These are phyloP conservation scores for Leptographium wingfieldii DNA, from an alignment of 2,329 filamentous ascomycete genomes.

Conservation along the genomic window DNA sequence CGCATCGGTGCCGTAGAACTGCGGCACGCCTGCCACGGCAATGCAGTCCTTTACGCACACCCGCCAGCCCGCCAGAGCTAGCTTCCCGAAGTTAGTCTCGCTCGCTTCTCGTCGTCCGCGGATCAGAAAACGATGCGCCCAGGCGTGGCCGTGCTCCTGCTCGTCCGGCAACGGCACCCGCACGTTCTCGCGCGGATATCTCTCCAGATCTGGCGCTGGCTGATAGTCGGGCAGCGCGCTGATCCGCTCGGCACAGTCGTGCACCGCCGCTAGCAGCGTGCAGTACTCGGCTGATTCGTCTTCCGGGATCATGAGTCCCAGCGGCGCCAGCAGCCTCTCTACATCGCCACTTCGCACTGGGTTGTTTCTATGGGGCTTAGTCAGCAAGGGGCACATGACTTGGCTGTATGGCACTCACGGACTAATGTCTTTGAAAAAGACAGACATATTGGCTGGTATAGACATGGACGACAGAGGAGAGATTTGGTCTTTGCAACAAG, in stretches of 20 bases:
- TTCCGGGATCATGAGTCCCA: background rate
- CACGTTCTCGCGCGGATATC: conserved; percentile 9
- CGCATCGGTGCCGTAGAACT: conserved; percentile 27
- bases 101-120: background rate
- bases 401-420: background rate
- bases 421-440: background rate
- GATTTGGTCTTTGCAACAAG: too few relatives aligned
- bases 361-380: background rate
- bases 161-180: conserved; percentile 12
- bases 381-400: background rate
- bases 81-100: background rate
- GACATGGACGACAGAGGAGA: background rate
- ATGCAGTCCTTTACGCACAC: conserved; percentile 64
- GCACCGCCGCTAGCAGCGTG: background rate
- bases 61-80: background rate
- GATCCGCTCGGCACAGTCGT: conserved; percentile 8
- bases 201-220: conserved; percentile 9
- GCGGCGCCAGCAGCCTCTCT: background rate
- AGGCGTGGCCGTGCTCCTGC: conserved; percentile 18
- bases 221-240: conserved; percentile 15
- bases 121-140: conserved; percentile 6
- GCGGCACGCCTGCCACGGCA: conserved; percentile 51
- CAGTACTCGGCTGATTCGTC: background rate
- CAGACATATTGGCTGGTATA: background rate
- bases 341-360: background rate